phyloP scores from a whole-genome alignment of 306 rosid genomes.

The Acmispon strigosus region DNA sequence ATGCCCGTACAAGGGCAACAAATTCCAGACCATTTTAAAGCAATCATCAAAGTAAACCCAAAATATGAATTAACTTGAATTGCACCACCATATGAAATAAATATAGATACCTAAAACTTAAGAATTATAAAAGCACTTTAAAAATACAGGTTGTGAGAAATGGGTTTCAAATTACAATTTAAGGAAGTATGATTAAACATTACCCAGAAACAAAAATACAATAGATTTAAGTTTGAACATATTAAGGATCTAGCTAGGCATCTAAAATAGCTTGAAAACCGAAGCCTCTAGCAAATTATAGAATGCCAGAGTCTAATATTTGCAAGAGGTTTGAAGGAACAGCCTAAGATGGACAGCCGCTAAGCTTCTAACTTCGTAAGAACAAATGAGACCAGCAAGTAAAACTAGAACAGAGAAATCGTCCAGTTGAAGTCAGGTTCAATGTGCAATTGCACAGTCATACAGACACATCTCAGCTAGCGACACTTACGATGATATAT shows the following conservation, averaged over 20 bases:
- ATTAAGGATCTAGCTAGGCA: not conserved
- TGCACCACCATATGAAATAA: not conserved
- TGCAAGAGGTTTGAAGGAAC: conserved; percentile 1
- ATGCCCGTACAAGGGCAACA: not conserved
- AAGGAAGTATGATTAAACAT: not conserved
- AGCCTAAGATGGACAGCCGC: not conserved
- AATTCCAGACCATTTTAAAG: conserved; percentile 1
- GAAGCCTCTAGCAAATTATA: not conserved
- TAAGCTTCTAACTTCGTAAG: too few species aligned
- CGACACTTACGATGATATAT: not conserved
- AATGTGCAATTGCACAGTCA: not conserved
- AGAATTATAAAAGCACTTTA: not conserved
- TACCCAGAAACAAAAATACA: not conserved
- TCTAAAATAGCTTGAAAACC: not conserved
- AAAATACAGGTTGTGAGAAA: not conserved
- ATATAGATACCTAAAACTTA: not conserved
- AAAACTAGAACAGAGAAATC: not conserved
- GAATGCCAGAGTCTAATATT: not conserved
- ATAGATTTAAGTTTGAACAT: not conserved
- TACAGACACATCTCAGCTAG: conserved; percentile 1
- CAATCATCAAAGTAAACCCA: not conserved
- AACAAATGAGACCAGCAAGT: not conserved
- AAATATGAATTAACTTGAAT: conserved; percentile 1
- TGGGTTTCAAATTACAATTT: not conserved
- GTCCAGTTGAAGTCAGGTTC: not conserved